Evolutionary conservation across 2,329 filamentous ascomycete species (phyloP), one percentile per base, ranked within the genome.

Genomic region (Diaporthe caulivora): DNA sequence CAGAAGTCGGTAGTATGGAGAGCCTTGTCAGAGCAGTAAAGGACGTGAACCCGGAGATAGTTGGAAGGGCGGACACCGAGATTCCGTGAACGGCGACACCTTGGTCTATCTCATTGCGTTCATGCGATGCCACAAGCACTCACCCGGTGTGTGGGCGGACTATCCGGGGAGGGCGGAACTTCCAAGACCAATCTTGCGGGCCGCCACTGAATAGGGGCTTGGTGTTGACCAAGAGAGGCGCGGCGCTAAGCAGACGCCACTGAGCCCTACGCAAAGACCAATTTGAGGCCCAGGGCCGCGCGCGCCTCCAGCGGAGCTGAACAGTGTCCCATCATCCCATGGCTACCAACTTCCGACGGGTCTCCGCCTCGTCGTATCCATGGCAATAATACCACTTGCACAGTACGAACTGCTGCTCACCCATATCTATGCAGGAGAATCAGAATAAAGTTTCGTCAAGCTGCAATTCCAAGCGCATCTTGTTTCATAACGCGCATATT

Each of bases 1-100:
- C 87, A 3, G 89, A 92, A 75, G 91, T 93, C 40, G 90, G 90
- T 6, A 86, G 86, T 2, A 84, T 92, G 83, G 88, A 91, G 64
- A 89, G 88, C 74, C 79, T 92, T 75, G 87, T 92, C 44, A 85
- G 86, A 74, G 90, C 89, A 42, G 87, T 88, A 65, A 85, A 85
- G 77, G 84, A 85, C 44, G 81, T 83, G 60, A 84, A 85, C 70
- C 82, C 83, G 11, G 86, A 87, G 78, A 81, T 84, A 76, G 79
- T 78, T 72, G 80, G 74, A 77, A 26, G 26, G 21, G 24, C 55
- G 18, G 58, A 53, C 69, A 31, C 44, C 55, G 69, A 62, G 55
- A 51, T 26, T 40, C 58, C 55, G 42, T 71, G 55, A 58, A 37
- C 18, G 26, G 44, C 37, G 37, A 53, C 69, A 71, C 49, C 69